Evolutionary conservation across 306 rosid species (phyloP), one percentile per base, ranked within the genome.

Genomic region (Clitoria ternatea): DNA sequence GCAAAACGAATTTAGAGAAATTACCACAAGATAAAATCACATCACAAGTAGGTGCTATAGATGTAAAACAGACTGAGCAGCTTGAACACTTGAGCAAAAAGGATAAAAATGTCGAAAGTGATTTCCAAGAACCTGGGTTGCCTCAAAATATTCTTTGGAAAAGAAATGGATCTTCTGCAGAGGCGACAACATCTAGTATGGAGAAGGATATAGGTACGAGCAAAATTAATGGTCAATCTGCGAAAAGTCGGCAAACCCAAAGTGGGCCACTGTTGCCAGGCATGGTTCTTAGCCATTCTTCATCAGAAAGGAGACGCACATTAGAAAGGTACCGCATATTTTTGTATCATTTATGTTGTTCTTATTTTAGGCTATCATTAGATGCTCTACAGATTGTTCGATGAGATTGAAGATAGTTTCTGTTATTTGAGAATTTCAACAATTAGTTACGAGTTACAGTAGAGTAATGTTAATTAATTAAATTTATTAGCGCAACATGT

Each of bases 181-280:
- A 68, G 35, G 48, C 73, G 20, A 33, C 62, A 35, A 43, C 73
- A 12, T 49, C 49, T 20, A 50, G 14, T 29, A 9, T 35, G 35
- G 73, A 68, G 47, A 68, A 68, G 22, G 49, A 50, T 13, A 33
- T 42, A 15, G 68, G 71, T 36, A 72, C 35, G 23, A 57, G 80
- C 48, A 88, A 67, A 82, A 30, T 71, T 72, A 86, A 73, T 86
- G 43, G 60, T 64, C 89, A 79, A 22, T 6, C 66, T 29, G 74
- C 40, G 64, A 85, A 77, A 81, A 77, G 45, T 74, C 90, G 88
- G 50, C 90, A 85, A 82, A 78, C 90, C 23, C 85, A 62, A 60
- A 88, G 96, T 76, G 97, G 96, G 68, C 97, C 97, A 2, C 86
- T 88, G 35, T 62, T 69, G 11, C 92, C 90, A 7, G 96, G 84